A percentile compares a stretch with the other conserved stretches of the same genome.
Evolutionary conservation across 148 eudicot genomes (phyloP).

Genomic region (Selenicereus undatus): DNA sequence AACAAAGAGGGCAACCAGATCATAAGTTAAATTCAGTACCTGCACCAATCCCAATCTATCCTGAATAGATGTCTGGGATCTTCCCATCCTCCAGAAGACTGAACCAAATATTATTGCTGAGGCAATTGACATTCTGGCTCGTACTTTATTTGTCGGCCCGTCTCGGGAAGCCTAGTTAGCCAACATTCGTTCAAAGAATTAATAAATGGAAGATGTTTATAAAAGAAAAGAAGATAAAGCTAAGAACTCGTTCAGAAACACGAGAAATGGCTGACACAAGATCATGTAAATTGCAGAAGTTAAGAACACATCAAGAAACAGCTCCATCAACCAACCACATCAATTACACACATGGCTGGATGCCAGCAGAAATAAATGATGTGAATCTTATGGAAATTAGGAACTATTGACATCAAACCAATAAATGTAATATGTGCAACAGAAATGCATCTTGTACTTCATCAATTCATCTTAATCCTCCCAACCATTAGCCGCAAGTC

Average conservation of each 20-base stretch:
- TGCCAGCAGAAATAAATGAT: background rate
- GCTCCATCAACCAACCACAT: conserved; percentile 2
- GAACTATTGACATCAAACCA: background rate
- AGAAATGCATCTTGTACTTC: background rate
- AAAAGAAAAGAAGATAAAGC: background rate
- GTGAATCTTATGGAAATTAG: background rate
- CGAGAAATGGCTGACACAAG: background rate
- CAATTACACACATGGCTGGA: background rate
- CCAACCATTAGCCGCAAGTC: background rate
- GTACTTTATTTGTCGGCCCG: conserved; percentile 93
- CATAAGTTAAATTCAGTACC: conserved; percentile 35
- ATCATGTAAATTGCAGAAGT: background rate
- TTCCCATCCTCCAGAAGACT: conserved; percentile 98
- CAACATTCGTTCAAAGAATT: conserved; percentile 19
- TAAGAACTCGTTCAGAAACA: background rate
- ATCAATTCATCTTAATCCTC: background rate
- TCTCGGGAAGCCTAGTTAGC: conserved; percentile 86
- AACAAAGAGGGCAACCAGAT: conserved; percentile 2
- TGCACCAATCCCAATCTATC: conserved; percentile 98
- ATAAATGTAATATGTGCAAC: conserved; percentile 1
- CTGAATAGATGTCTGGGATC: conserved; percentile 93
- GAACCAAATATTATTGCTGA: conserved; percentile 98
- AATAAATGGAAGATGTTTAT: background rate
- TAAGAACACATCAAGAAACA: background rate
- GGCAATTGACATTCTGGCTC: conserved; percentile 95